A percentile compares a stretch with the other conserved stretches of the same genome.
Conservation (phyloP, 345 rosid genomes). For the Triadica sebifera region DNA sequence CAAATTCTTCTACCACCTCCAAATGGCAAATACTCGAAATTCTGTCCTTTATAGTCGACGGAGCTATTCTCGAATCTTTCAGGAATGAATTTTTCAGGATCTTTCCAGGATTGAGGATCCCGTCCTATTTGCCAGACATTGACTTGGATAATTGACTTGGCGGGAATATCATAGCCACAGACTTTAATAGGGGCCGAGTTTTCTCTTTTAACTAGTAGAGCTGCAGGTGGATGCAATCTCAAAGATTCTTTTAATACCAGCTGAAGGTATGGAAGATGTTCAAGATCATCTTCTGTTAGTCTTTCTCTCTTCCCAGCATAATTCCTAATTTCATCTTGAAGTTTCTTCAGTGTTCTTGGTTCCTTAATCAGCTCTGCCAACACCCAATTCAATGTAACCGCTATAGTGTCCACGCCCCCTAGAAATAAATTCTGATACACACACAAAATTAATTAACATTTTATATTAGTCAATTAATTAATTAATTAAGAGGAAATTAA, state of each 20-base stretch:
- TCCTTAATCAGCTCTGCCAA: constrained; percentile 51
- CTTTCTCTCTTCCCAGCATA: constrained; percentile 33
- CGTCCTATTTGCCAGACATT: constrained; percentile 50
- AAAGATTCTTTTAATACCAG: constrained; percentile 47
- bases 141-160: constrained; percentile 37
- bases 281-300: constrained; percentile 34
- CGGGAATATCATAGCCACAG: constrained; percentile 35
- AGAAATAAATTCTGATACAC: constrained; percentile 19
- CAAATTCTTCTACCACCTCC: constrained; percentile 58
- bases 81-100: constrained; percentile 38
- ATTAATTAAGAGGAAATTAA: too few relatives aligned
- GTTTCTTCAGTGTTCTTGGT: constrained; percentile 54
- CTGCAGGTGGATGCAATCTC: constrained; percentile 51
- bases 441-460: not conserved
- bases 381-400: constrained; percentile 50
- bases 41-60: constrained; percentile 43
- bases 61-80: constrained; percentile 41
- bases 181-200: constrained; percentile 32
- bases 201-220: constrained; percentile 44
- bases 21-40: constrained; percentile 45
- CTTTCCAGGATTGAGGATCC: constrained; percentile 42
- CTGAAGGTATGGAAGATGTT: constrained; percentile 35
- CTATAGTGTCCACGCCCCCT: constrained; percentile 53
- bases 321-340: constrained; percentile 49
- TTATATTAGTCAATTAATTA: too few relatives aligned